Base-by-base conservation (phyloP, 2,329 filamentous ascomycete genomes). In the Exophiala oligosperma region DNA sequence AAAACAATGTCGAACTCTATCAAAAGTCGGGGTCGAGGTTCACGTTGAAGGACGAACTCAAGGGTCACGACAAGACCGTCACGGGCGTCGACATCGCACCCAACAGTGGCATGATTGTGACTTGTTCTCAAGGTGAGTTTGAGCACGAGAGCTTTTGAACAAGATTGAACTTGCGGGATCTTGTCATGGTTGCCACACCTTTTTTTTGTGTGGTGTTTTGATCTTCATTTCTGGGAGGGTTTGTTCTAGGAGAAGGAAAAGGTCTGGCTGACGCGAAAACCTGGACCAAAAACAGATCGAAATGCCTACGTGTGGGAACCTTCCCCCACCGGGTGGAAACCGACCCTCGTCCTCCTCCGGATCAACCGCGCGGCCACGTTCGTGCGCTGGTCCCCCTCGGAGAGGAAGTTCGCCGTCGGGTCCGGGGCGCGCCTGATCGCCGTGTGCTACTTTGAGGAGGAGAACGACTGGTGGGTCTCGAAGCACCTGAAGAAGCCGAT, bases 381-480 rank as follows among this genome's bases (percentile, higher is more conserved):
- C 71, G 94, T 97, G 51, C 90, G 94, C 69, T 99, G 94, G 94
- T 95, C 92, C 23, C 94, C 94, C 2, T 93, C 90, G 23, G 94
- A 99, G 81, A 89, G 87, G 73, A 99, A 99, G 77, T 99, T 99
- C 74, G 94, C 94, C 54, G 94, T 97, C 26, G 94, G 94, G 60
- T 97, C 92, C 28, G 94, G 94, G 62, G 94, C 96, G 68, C 88
- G 94, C 64, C 89, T 96, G 65, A 96, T 99, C 69, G 92, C 94
- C 41, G 84, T 97, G 67, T 99, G 94, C 82, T 97, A 97, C 80
- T 99, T 99, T 69, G 94, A 99, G 72, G 91, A 96, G 74, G 94
- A 99, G 76, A 97, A 99, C 76, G 92, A 99, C 80, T 99, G 94
- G 94, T 99, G 94, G 94, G 93, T 99, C 43, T 97, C 92, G 38